Evolutionary conservation across 139 green algal species (phyloP).

Genomic region (Trebouxia sp.): DNA sequence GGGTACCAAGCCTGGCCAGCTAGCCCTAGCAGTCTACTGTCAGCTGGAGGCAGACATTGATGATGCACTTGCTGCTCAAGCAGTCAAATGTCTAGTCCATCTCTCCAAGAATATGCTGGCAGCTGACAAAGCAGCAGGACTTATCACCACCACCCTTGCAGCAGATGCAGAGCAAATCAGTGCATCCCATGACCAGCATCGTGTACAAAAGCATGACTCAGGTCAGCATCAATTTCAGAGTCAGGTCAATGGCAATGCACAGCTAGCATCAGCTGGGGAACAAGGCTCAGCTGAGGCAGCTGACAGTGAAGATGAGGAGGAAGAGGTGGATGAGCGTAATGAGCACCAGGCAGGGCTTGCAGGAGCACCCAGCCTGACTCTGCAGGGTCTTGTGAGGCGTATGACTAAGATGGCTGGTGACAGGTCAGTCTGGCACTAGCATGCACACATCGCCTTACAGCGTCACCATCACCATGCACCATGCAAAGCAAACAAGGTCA

Average conservation of each 20-base stretch:
- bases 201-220: neutral
- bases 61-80: conserved; percentile 65
- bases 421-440: conserved; percentile 24
- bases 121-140: conserved; percentile 35
- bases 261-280: too few relatives aligned
- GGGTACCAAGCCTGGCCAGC: conserved; percentile 7
- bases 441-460: too few relatives aligned
- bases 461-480: too few relatives aligned
- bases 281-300: conserved; percentile 28
- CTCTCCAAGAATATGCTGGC: conserved; percentile 56
- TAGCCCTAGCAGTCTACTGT: conserved; percentile 46
- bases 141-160: neutral
- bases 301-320: conserved; percentile 30
- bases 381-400: conserved; percentile 66
- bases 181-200: neutral
- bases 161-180: neutral
- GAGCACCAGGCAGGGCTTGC: neutral
- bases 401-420: conserved; percentile 75
- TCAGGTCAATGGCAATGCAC: conserved; percentile 19
- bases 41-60: conserved; percentile 75
- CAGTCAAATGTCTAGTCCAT: conserved; percentile 81
- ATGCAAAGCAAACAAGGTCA: too few relatives aligned
- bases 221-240: neutral
- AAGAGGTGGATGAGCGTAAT: conserved; percentile 22
- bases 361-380: conserved; percentile 42